These are phyloP conservation scores for Mycosarcoma maydis DNA, from an alignment of 1,284 basidiomycete genomes.

Conservation along the genomic window DNA sequence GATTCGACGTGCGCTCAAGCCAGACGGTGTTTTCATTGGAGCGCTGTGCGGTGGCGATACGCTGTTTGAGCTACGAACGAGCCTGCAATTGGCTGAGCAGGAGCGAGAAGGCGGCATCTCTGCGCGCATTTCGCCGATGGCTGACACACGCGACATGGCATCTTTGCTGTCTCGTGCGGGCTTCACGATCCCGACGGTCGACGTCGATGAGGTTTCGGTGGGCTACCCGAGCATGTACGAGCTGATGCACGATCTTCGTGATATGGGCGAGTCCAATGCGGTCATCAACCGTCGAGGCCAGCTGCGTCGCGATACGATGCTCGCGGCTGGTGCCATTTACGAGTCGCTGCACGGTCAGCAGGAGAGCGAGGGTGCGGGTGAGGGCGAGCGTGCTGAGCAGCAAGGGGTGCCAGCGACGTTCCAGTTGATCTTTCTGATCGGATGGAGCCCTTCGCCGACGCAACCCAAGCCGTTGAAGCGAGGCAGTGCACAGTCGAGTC, in stretches of 20 bases:
- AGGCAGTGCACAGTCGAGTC: slow-evolving; percentile 81
- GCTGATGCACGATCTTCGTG: slow-evolving; percentile 86
- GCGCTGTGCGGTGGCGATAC: slow-evolving; percentile 96
- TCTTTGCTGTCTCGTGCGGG: slow-evolving; percentile 82
- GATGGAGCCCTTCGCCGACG: slow-evolving; percentile 91
- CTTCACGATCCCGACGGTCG: slow-evolving; percentile 92
- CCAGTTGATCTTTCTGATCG: slow-evolving; percentile 96
- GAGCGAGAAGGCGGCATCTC: slow-evolving; percentile 96
- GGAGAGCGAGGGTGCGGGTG: slow-evolving; percentile 9
- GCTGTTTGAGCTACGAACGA: slow-evolving; percentile 88
- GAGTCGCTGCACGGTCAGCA: slow-evolving; percentile 73
- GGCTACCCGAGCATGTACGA: slow-evolving; percentile 97
- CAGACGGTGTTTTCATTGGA: slow-evolving; percentile 93
- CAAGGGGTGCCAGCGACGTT: slow-evolving; percentile 95
- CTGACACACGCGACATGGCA: slow-evolving; percentile 80
- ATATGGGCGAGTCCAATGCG: slow-evolving; percentile 97
- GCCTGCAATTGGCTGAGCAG: slow-evolving; percentile 91
- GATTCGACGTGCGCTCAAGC: slow-evolving; percentile 83
- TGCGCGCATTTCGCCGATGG: slow-evolving; percentile 95
- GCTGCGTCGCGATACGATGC: slow-evolving; percentile 85
- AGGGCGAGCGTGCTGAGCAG: slow-evolving; percentile 8
- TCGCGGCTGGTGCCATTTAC: slow-evolving; percentile 92
- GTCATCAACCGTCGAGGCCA: slow-evolving; percentile 74
- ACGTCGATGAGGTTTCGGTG: slow-evolving; percentile 91
- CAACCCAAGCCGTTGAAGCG: slow-evolving; percentile 86